These are phyloP conservation scores for Tuber melanosporum DNA, from an alignment of 495 filamentous ascomycete species.

Conservation along the genomic window DNA sequence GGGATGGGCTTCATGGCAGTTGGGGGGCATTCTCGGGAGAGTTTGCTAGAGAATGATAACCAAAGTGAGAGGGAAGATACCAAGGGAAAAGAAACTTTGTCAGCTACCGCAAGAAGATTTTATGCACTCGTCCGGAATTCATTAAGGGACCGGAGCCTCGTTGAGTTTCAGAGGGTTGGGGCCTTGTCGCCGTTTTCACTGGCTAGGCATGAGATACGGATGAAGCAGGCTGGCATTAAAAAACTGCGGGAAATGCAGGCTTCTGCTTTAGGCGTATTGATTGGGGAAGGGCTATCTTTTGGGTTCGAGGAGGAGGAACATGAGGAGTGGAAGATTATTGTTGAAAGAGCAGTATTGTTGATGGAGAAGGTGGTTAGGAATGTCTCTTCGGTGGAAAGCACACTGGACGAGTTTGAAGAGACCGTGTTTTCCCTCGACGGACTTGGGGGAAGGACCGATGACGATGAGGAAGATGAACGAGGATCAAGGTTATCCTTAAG, in stretches of 20 bases:
- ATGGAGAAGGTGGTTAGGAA: constrained; percentile 72
- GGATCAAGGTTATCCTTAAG: not conserved
- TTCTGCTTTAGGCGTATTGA: constrained; percentile 76
- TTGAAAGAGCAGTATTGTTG: constrained; percentile 65
- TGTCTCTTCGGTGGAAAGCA: constrained; percentile 49
- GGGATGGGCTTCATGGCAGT: constrained; percentile 33
- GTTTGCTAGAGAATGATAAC: not conserved
- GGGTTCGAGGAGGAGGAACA: constrained; percentile 47
- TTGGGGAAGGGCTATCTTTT: constrained; percentile 71
- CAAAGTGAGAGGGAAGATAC: constrained; percentile 11
- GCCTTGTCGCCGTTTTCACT: constrained; percentile 65
- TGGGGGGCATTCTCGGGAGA: constrained; percentile 20
- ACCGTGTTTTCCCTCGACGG: constrained; percentile 53
- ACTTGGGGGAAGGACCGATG: constrained; percentile 39
- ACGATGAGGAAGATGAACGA: constrained; percentile 23
- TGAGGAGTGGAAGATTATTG: constrained; percentile 63
- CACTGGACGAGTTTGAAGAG: constrained; percentile 65
- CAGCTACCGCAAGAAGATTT: constrained; percentile 64
- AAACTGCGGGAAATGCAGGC: constrained; percentile 68
- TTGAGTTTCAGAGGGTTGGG: constrained; percentile 47
- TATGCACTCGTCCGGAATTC: constrained; percentile 71
- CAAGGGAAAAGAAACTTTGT: constrained; percentile 37
- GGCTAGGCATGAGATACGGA: constrained; percentile 60
- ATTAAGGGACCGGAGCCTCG: constrained; percentile 55
- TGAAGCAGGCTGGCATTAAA: constrained; percentile 61